phyloP scores from a whole-genome alignment of 345 rosid species.

The Brassica napus region DNA sequence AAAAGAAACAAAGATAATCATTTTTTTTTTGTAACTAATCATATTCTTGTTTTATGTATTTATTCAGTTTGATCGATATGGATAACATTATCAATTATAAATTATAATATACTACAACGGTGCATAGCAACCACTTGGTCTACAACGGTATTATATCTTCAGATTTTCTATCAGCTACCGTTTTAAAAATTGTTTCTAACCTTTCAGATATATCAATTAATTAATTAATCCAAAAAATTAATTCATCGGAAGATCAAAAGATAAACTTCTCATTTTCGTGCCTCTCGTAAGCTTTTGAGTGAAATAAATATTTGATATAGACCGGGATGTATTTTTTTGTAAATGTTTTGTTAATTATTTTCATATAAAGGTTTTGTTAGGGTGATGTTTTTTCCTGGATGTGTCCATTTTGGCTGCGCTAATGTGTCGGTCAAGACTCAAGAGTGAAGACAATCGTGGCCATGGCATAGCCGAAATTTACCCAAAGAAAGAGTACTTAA shows the following conservation, averaged over 20 bases:
- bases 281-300: background rate
- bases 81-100: background rate
- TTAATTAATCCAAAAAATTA: background rate
- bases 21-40: background rate
- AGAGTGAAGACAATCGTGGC: constrained; percentile 7
- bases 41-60: background rate
- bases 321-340: background rate
- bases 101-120: background rate
- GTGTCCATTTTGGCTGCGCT: constrained; percentile 17
- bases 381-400: background rate
- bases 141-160: background rate
- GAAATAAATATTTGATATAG: background rate
- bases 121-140: background rate
- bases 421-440: background rate
- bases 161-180: background rate
- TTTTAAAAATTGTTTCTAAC: background rate
- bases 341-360: background rate
- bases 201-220: background rate
- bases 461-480: constrained; percentile 6
- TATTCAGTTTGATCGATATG: constrained; percentile 4
- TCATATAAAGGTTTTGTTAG: background rate
- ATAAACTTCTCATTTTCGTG: background rate
- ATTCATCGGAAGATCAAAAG: background rate
- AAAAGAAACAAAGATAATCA: background rate
- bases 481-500: background rate